Conservation (phyloP, 352 stramenopile species). For the Phytophthora kernoviae region DNA sequence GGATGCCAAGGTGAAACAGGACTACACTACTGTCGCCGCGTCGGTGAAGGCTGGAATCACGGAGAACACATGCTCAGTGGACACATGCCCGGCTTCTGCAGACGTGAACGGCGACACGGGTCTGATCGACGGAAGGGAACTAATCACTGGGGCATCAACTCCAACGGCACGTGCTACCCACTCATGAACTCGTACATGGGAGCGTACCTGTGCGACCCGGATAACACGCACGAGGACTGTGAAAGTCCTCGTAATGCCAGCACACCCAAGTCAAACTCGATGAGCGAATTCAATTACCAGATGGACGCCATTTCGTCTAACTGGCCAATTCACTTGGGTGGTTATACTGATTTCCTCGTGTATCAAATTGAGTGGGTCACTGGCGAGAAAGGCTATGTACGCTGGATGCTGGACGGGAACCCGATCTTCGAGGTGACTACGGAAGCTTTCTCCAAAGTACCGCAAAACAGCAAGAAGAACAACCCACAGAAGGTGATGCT, state of each 20-base stretch:
- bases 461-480: slow-evolving; percentile 39
- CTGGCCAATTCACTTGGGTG: slow-evolving; percentile 58
- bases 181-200: slow-evolving; percentile 60
- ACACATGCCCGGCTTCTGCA: slow-evolving; percentile 50
- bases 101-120: slow-evolving; percentile 55
- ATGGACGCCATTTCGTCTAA: slow-evolving; percentile 73
- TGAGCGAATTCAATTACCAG: slow-evolving; percentile 75
- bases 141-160: slow-evolving; percentile 60
- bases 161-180: slow-evolving; percentile 46
- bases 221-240: slow-evolving; percentile 55
- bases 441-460: slow-evolving; percentile 44
- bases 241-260: slow-evolving; percentile 42
- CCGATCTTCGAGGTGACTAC: slow-evolving; percentile 69
- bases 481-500: slow-evolving; percentile 65
- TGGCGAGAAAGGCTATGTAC: slow-evolving; percentile 54
- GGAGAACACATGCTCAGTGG: slow-evolving; percentile 47
- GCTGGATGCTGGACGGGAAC: slow-evolving; percentile 53
- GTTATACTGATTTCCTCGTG: slow-evolving; percentile 51
- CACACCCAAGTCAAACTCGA: slow-evolving; percentile 51
- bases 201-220: slow-evolving; percentile 53
- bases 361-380: slow-evolving; percentile 73
- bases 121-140: slow-evolving; percentile 44
- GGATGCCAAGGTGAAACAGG: slow-evolving; percentile 37
- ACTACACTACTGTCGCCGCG: slow-evolving; percentile 46
- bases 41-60: slow-evolving; percentile 56